Percentiles rank a stretch among this genome's conserved stretches.
Conservation (phyloP, 208 protist genomes). For the Wallacemonas sp. region DNA sequence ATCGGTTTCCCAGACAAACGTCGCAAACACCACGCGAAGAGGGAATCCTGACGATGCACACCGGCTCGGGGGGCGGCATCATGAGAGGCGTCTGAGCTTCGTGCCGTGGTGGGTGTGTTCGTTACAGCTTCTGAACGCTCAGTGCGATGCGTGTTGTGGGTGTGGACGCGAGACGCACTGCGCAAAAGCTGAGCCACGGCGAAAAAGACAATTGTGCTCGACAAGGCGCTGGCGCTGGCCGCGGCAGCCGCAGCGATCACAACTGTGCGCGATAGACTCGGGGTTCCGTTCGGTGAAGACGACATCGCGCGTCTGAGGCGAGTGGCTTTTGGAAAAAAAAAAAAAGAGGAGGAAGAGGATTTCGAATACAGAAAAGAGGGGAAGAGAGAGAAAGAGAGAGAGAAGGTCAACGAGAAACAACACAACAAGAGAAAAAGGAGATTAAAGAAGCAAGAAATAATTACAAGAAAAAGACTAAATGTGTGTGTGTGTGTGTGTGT, state of each 20-base stretch:
- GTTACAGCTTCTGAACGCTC: too few species aligned
- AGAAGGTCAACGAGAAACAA: not conserved
- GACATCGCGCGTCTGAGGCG: not conserved
- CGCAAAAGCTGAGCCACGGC: conserved; percentile 10
- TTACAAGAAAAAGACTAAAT: not conserved
- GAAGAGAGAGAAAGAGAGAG: not conserved
- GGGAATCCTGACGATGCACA: not conserved
- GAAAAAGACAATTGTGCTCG: not conserved
- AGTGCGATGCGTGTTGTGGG: not conserved
- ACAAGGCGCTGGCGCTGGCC: not conserved
- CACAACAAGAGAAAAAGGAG: conserved; percentile 7
- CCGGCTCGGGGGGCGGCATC: too few species aligned
- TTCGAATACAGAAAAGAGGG: not conserved
- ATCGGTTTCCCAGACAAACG: not conserved
- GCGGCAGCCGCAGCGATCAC: conserved; percentile 11
- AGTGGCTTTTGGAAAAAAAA: not conserved
- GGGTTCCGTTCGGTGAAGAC: not conserved
- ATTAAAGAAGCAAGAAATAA: not conserved
- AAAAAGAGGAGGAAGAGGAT: not conserved
- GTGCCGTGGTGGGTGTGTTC: not conserved
- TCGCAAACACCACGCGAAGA: conserved; percentile 8
- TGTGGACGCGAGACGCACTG: not conserved
- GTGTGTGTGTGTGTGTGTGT: too few species aligned
- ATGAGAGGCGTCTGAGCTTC: not conserved
- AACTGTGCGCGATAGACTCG: not conserved